Conservation (phyloP, 208 protist species). For the Trypanosoma cruzi region DNA sequence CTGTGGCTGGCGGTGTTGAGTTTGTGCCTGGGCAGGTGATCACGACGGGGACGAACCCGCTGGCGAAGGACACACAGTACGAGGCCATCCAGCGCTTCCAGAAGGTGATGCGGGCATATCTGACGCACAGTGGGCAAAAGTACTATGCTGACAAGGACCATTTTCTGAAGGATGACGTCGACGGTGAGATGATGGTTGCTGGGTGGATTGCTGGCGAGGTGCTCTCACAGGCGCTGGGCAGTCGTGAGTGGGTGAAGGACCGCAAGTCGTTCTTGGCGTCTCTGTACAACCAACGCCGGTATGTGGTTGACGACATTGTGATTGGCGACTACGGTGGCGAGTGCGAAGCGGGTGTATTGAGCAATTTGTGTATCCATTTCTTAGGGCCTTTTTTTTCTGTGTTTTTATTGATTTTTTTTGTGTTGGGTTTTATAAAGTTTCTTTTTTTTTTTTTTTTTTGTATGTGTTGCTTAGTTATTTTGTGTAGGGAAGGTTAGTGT, state of each 20-base stretch:
- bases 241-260: conserved; percentile 5
- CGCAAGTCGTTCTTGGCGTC: conserved; percentile 19
- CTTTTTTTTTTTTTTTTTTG: not conserved
- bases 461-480: too few relatives aligned
- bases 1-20: not conserved
- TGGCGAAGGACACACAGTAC: conserved; percentile 24
- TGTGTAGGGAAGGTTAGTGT: too few relatives aligned
- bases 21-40: conserved; percentile 23
- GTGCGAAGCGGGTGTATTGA: not conserved
- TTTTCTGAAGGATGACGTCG: conserved; percentile 20
- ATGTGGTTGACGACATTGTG: conserved; percentile 30
- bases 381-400: conserved; percentile 11
- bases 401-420: not conserved
- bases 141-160: conserved; percentile 2
- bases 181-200: conserved; percentile 28
- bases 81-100: conserved; percentile 26
- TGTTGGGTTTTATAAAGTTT: not conserved
- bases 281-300: conserved; percentile 30
- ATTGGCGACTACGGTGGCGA: conserved; percentile 32
- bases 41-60: conserved; percentile 27
- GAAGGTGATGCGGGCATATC: conserved; percentile 14
- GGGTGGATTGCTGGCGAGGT: conserved; percentile 31
- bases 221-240: not conserved
- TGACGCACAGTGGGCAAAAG: not conserved
- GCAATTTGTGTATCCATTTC: not conserved